Base-by-base conservation (phyloP, 2,329 filamentous ascomycete species). In the Raffaelea albimanens region DNA sequence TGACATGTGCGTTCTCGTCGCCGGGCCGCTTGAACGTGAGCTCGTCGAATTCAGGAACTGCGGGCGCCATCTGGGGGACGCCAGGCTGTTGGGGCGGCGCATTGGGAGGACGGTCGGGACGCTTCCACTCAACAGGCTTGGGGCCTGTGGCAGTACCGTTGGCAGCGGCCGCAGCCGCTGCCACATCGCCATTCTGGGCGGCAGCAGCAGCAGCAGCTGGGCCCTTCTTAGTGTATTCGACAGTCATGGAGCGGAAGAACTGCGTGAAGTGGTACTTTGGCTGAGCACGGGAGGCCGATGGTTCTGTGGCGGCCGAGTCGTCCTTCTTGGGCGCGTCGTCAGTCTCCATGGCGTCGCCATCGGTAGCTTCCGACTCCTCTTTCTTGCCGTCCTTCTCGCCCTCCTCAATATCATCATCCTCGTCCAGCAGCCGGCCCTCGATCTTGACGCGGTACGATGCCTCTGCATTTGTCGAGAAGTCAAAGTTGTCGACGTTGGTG, bases 1-100 rank as follows among this genome's bases (percentile, higher is more conserved):
- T 90, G 56, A 95, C 82, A 61, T 96, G 95, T 56, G 86, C 74
- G 57, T 95, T 96, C 63, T 96, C 89, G 61, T 98, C 93, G 31
- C 88, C 85, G 57, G 85, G 87, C 46, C 93, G 80, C 70, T 94
- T 88, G 63, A 98, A 97, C 40, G 89, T 85, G 40, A 98, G 71
- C 61, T 86, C 85, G 66, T 96, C 93, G 59, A 97, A 95, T 59
- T 94, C 87, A 40, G 81, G 78, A 29, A 80, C 80, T 29, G 81
- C 72, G 7, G 82, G 75, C n/a, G 73, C 58, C 45, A 74, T n/a
- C 76, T 10, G 53, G 33, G 25, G 14, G 42, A 41, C 31, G 42
- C 39, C 33, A 29, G 48, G 49, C 42, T 54, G 50, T 2, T 46
- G 48, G 36, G 78, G 66, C 1, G 71, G 68, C n/a, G 60, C 69